These are phyloP conservation scores for Corchorus capsularis DNA, from an alignment of 345 rosid genomes.

Conservation along the genomic window DNA sequence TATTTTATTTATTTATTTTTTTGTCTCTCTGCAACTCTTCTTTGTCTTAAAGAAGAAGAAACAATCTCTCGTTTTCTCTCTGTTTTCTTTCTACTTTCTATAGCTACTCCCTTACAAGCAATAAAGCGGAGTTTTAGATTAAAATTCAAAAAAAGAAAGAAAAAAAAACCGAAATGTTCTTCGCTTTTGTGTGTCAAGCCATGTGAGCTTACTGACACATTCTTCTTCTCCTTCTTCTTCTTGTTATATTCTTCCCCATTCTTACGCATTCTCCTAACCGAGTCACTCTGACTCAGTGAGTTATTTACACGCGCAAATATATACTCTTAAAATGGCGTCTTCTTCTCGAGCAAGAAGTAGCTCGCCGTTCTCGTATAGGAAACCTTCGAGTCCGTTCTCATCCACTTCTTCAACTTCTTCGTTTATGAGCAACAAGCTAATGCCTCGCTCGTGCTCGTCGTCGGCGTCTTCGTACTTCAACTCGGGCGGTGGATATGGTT, in stretches of 20 bases:
- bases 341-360: slow-evolving; percentile 86
- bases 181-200: slow-evolving; percentile 59
- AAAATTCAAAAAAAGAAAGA: not conserved
- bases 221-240: slow-evolving; percentile 39
- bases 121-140: slow-evolving; percentile 14
- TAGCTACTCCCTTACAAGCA: slow-evolving; percentile 25
- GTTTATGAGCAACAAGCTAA: slow-evolving; percentile 49
- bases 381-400: slow-evolving; percentile 78
- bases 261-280: slow-evolving; percentile 27
- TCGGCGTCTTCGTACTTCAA: slow-evolving; percentile 58
- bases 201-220: slow-evolving; percentile 88
- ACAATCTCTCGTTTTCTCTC: slow-evolving; percentile 39
- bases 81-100: slow-evolving; percentile 35
- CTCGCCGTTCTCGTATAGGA: slow-evolving; percentile 78
- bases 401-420: slow-evolving; percentile 83
- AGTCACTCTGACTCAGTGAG: slow-evolving; percentile 45
- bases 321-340: slow-evolving; percentile 53
- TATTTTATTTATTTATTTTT: not conserved
- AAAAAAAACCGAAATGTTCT: slow-evolving; percentile 31
- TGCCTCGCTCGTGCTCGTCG: slow-evolving; percentile 80
- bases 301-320: slow-evolving; percentile 9
- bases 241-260: slow-evolving; percentile 13
- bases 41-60: slow-evolving; percentile 74
- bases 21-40: slow-evolving; percentile 47
- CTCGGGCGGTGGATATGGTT: slow-evolving; percentile 48